phyloP scores from a whole-genome alignment of 345 rosid genomes.

The Populus simonii region DNA sequence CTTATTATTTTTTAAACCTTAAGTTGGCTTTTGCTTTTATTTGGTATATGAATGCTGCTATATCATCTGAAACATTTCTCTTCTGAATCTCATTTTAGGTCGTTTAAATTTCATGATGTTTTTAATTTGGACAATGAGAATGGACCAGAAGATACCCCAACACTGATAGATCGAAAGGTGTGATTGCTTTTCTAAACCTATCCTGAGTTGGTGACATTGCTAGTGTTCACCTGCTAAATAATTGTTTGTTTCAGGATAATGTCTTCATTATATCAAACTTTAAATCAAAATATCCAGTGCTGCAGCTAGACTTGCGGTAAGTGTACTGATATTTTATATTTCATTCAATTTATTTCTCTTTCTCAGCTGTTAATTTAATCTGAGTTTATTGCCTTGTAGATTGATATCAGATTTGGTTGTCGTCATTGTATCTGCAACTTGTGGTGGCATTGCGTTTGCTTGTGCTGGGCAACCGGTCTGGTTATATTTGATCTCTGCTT shows the following conservation, averaged over 20 bases:
- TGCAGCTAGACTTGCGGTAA: conserved; percentile 90
- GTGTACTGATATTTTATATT: neutral
- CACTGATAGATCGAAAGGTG: conserved; percentile 89
- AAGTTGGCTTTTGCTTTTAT: neutral
- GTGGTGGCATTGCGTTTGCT: conserved; percentile 99
- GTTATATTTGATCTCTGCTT: conserved; percentile 17
- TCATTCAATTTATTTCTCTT: neutral
- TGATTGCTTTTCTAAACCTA: neutral
- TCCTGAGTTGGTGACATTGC: conserved; percentile 7
- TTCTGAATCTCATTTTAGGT: conserved; percentile 43
- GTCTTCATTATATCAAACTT: conserved; percentile 94
- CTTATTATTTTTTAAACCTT: conserved; percentile 5
- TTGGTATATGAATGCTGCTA: neutral
- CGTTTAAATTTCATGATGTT: conserved; percentile 77
- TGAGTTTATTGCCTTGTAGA: conserved; percentile 40
- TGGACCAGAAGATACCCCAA: conserved; percentile 80
- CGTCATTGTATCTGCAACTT: conserved; percentile 96
- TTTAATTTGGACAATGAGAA: conserved; percentile 87
- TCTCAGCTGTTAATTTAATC: conserved; percentile 8
- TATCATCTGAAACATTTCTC: neutral
- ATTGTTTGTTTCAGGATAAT: conserved; percentile 62
- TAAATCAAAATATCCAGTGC: conserved; percentile 90
- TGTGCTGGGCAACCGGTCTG: conserved; percentile 99
- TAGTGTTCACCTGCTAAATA: neutral
- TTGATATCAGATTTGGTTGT: conserved; percentile 96